A percentile compares a stretch with the other conserved stretches of the same genome.
These are phyloP conservation scores for Lactarius akahatsu DNA, from an alignment of 768 basidiomycete genomes.

Conservation along the genomic window DNA sequence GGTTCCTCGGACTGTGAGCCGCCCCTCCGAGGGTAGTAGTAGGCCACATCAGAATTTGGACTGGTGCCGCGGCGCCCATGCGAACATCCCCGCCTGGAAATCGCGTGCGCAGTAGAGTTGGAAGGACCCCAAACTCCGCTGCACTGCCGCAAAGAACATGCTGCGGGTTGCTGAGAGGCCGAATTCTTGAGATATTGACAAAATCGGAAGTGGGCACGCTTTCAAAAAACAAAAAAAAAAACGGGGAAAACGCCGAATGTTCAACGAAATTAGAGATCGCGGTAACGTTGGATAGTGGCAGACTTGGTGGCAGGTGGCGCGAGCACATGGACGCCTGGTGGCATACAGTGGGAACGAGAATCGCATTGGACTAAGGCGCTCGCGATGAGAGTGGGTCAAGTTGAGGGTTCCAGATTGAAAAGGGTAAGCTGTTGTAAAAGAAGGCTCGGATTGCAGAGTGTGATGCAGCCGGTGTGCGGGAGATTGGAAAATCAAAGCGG, in stretches of 20 bases:
- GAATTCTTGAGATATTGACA: conserved; percentile 3
- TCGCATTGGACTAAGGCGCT: conserved; percentile 19
- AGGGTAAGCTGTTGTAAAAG: conserved; percentile 15
- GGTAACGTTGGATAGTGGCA: conserved; percentile 17
- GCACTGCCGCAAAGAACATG: conserved; percentile 20
- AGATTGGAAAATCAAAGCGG: conserved; percentile 21
- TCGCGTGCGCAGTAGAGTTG: conserved; percentile 17
- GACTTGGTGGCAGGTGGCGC: conserved; percentile 24
- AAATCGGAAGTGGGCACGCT: conserved; percentile 10
- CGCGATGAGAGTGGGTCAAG: conserved; percentile 1
- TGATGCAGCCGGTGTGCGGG: conserved; percentile 24
- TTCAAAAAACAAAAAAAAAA: neutral
- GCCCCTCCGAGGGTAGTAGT: conserved; percentile 27
- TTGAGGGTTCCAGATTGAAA: conserved; percentile 17
- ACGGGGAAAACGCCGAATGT: conserved; percentile 10
- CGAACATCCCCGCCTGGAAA: conserved; percentile 26
- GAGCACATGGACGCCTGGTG: conserved; percentile 27
- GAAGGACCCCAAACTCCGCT: conserved; percentile 28
- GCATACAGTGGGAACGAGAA: conserved; percentile 28
- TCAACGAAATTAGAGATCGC: conserved; percentile 19
- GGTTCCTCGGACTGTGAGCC: conserved; percentile 24
- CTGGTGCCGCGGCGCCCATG: conserved; percentile 26
- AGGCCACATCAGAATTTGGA: conserved; percentile 17
- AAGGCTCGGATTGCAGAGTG: neutral
- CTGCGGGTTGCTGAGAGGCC: conserved; percentile 9